These are phyloP conservation scores for Penicillium psychrosexuale DNA, from an alignment of 2,329 filamentous ascomycete genomes.

Conservation along the genomic window DNA sequence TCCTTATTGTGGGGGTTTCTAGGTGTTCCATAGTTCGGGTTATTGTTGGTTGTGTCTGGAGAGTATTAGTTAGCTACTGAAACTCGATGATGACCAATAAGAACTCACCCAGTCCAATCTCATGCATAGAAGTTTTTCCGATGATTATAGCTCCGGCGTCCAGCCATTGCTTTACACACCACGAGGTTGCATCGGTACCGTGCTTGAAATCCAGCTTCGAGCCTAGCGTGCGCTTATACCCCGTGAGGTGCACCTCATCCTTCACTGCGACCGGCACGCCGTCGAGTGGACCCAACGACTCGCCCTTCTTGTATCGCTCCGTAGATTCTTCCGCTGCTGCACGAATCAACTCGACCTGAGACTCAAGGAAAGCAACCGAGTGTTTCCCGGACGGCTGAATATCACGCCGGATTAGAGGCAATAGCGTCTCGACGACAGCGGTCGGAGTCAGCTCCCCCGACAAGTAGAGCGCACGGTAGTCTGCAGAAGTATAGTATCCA, in stretches of 20 bases:
- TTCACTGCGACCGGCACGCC: constrained; percentile 82
- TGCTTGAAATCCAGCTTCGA: constrained; percentile 58
- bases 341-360: constrained; percentile 60
- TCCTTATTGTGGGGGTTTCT: constrained; percentile 71
- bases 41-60: constrained; percentile 75
- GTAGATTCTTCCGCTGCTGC: constrained; percentile 71
- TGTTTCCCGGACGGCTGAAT: constrained; percentile 56
- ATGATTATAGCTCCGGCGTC: constrained; percentile 72
- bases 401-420: constrained; percentile 67
- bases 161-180: constrained; percentile 68
- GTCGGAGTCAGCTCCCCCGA: constrained; percentile 68
- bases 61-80: constrained; percentile 1
- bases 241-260: constrained; percentile 71
- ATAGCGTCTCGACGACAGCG: constrained; percentile 66
- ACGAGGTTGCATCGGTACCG: constrained; percentile 56
- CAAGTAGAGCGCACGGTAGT: constrained; percentile 74
- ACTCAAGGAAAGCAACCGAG: constrained; percentile 69
- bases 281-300: constrained; percentile 67
- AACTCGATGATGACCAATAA: background rate
- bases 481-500: constrained; percentile 66
- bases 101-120: constrained; percentile 64
- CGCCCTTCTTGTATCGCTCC: constrained; percentile 65
- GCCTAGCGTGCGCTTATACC: constrained; percentile 66
- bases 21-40: constrained; percentile 70
- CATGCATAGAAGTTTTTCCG: constrained; percentile 77